A percentile compares a stretch with the other conserved stretches of the same genome.
phyloP scores from a whole-genome alignment of 169 alveolate species.

The Eimeria zaria region DNA sequence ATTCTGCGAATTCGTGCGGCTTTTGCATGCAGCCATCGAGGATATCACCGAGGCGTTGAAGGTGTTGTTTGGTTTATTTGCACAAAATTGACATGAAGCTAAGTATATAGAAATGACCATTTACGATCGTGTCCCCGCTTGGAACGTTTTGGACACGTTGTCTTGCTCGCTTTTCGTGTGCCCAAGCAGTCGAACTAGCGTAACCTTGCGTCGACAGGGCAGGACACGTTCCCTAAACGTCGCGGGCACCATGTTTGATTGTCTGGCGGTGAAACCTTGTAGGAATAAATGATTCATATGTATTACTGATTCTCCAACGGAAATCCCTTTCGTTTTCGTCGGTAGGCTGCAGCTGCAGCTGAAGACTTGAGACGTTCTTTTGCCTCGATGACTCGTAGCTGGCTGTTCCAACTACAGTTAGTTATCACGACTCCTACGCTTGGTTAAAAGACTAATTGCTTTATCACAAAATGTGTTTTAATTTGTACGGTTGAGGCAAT shows the following conservation, averaged over 20 bases:
- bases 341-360: neutral
- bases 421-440: neutral
- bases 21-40: slow-evolving; percentile 34
- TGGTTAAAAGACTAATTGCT: neutral
- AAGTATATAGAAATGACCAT: neutral
- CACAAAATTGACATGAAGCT: neutral
- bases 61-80: neutral
- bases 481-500: slow-evolving; percentile 9
- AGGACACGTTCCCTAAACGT: neutral
- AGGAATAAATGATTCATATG: neutral
- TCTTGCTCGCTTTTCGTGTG: neutral
- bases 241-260: neutral
- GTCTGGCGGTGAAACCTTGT: neutral
- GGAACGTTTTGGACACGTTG: neutral
- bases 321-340: neutral
- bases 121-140: neutral
- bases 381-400: neutral
- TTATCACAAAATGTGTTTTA: neutral
- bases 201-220: neutral
- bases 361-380: neutral
- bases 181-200: neutral
- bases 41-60: neutral
- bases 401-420: neutral
- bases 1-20: neutral
- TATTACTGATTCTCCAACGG: neutral